Conservation (phyloP, 2,329 filamentous ascomycete species). For the Talaromyces sp. region DNA sequence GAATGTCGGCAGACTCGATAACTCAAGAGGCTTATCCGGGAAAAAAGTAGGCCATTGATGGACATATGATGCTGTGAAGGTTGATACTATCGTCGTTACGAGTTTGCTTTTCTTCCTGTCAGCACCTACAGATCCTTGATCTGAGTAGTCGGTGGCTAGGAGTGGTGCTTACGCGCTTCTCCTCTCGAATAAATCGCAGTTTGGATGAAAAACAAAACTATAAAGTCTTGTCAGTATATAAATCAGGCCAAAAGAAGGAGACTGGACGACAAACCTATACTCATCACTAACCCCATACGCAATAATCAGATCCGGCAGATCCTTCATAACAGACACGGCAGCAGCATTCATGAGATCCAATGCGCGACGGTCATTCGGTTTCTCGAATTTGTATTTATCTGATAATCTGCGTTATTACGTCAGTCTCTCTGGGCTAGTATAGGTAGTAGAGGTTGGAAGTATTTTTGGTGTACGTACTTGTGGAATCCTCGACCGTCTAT, state of each 20-base stretch:
- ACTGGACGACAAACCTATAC: constrained; percentile 54
- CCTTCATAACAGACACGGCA: constrained; percentile 77
- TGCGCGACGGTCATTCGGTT: constrained; percentile 87
- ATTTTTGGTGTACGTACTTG: constrained; percentile 61
- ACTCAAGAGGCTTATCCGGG: constrained; percentile 65
- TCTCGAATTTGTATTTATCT: constrained; percentile 77
- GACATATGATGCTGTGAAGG: constrained; percentile 89
- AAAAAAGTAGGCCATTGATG: constrained; percentile 77
- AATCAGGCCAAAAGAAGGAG: background rate
- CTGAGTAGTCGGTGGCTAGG: background rate
- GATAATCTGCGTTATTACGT: no score
- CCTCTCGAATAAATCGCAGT: constrained; percentile 78
- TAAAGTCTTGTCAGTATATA: background rate
- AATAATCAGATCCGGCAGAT: constrained; percentile 79
- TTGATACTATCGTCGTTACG: constrained; percentile 84
- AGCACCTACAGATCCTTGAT: background rate
- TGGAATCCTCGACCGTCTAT: constrained; percentile 94
- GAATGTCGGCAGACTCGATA: constrained; percentile 76
- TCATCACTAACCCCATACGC: constrained; percentile 96
- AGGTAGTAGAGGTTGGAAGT: no score
- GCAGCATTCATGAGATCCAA: constrained; percentile 93
- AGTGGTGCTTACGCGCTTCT: constrained; percentile 63
- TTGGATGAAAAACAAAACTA: constrained; percentile 87
- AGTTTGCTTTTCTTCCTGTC: constrained; percentile 68
- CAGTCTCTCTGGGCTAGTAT: no score